phyloP scores from a whole-genome alignment of 2,329 filamentous ascomycete genomes.

The Cercospora brassicicola region DNA sequence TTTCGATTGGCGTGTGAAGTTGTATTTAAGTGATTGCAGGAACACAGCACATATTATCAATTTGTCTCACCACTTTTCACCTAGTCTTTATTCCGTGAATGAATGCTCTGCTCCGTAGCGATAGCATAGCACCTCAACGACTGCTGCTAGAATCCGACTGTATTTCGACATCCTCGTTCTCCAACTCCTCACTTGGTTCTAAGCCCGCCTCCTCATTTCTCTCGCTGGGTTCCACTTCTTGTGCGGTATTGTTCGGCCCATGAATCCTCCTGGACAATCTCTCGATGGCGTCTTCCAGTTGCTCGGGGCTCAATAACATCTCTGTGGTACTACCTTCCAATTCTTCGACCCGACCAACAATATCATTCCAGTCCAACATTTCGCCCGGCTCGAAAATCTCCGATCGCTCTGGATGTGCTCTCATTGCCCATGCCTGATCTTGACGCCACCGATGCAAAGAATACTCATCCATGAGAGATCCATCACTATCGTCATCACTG shows the following conservation, averaged over 20 bases:
- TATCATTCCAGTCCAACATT: background rate
- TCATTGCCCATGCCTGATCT: background rate
- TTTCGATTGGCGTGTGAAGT: background rate
- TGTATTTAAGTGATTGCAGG: background rate
- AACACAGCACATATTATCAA: background rate
- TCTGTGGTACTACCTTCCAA: too few species aligned
- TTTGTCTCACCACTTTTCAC: background rate
- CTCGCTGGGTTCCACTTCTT: too few species aligned
- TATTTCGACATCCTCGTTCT: too few species aligned
- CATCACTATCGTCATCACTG: too few species aligned
- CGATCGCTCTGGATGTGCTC: background rate
- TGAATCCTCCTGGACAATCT: too few species aligned
- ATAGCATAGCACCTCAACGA: background rate
- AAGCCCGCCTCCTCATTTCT: too few species aligned
- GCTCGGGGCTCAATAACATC: too few species aligned
- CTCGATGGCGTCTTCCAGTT: too few species aligned
- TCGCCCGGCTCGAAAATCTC: background rate
- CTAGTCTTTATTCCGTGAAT: background rate
- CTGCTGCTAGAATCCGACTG: background rate
- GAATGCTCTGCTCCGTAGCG: background rate
- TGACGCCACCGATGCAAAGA: background rate
- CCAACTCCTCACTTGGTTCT: too few species aligned
- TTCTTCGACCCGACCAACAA: too few species aligned
- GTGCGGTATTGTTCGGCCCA: too few species aligned
- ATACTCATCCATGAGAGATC: too few species aligned